Base-by-base conservation (phyloP, 208 protist species). In the Spongospora subterranea region DNA sequence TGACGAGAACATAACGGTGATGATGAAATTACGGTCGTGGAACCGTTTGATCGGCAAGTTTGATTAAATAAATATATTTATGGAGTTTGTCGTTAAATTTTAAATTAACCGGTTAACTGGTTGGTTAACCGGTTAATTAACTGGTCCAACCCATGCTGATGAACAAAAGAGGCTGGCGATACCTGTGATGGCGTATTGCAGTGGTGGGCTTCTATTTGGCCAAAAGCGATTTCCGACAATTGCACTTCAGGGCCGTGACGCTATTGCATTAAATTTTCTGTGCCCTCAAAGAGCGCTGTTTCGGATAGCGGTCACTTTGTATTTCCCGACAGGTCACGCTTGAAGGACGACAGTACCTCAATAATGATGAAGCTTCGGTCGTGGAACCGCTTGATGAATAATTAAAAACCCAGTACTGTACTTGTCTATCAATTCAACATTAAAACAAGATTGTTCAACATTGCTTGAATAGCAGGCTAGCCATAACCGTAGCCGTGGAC, bases 11-110 rank as follows among this genome's bases (percentile, higher is more conserved):
- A 43, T 82, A 43, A 20, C n/a, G n/a, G 35, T 82, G 17, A 35
- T 45, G 35, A 82, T 82, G 71, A 82, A 82, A 43, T 6, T 82
- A 6, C 35, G 71, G 17, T 35, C 71, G n/a, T 82, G 71, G 71
- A 82, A 82, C 71, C 71, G 71, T n/a, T n/a, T 82, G 50, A 6
- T 60, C 24, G 50, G 50, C 6, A 60, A 60, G 6, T 82, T 82
- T n/a, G 35, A 82, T 6, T 35, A 82, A 82, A 82, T 82, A 43
- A 82, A 20, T 40, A 82, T 6, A 60, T 60, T 60, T 24, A 24
- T 60, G 50, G 6, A 60, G 6, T 60, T 60, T 6, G 50, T 29
- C 24, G 6, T 60, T 60, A 24, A 60, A 60, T 29, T 60, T 60
- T 60, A 6, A 60, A 24, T 60, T 60, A 60, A 60, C 50, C 50